Percentiles rank a stretch among this genome's conserved stretches.
phyloP scores from a whole-genome alignment of 306 rosid species.

The Sindora glabra region DNA sequence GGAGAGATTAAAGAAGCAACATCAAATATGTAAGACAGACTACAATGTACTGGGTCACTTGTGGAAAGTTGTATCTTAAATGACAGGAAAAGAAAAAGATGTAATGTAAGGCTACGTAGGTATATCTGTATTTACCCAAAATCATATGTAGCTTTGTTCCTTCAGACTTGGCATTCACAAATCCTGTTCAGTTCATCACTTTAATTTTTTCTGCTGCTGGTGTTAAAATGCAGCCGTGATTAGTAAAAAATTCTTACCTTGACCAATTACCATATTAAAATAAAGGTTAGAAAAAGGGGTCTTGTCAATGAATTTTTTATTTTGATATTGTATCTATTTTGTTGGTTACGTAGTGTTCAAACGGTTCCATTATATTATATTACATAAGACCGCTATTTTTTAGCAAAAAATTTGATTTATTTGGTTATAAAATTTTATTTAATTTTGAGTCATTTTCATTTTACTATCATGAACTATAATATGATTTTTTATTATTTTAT shows the following conservation, averaged over 20 bases:
- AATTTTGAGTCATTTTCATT: too few species aligned
- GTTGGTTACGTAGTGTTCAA: too few species aligned
- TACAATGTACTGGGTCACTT: slow-evolving; percentile 17
- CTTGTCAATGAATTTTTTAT: not conserved
- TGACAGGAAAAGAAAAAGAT: not conserved
- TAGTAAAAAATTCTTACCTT: not conserved
- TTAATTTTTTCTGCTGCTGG: not conserved
- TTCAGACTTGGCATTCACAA: not conserved
- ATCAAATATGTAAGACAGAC: slow-evolving; percentile 51
- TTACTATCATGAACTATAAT: too few species aligned
- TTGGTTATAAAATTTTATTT: too few species aligned
- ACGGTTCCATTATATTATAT: too few species aligned
- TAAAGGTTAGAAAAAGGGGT: not conserved
- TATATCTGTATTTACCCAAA: slow-evolving; percentile 20
- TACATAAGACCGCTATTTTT: too few species aligned
- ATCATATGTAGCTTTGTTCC: slow-evolving; percentile 11
- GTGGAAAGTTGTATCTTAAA: slow-evolving; percentile 16
- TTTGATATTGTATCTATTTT: not conserved
- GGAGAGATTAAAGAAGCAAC: slow-evolving; percentile 80
- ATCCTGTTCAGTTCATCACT: not conserved
- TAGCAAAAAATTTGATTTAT: too few species aligned
- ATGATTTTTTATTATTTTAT: too few species aligned
- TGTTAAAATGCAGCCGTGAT: not conserved
- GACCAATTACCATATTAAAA: not conserved
- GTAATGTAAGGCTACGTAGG: slow-evolving; percentile 17